These are phyloP conservation scores for Martiniozyma abietophila DNA, from an alignment of 805 yeast species.

Conservation along the genomic window DNA sequence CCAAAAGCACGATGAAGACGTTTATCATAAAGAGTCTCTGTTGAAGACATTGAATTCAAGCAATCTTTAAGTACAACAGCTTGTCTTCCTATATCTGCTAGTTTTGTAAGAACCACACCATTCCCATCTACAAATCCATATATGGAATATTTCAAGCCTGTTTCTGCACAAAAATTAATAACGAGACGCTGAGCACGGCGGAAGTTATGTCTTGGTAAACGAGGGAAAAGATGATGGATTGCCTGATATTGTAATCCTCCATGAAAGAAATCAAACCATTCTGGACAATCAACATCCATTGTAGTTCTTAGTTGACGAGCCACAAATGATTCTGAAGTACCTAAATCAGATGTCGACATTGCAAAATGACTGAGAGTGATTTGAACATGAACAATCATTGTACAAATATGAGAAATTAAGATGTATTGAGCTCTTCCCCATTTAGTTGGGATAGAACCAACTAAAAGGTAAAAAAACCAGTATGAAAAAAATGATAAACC, in stretches of 20 bases:
- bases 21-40: too few species aligned
- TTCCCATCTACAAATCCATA: conserved; percentile 82
- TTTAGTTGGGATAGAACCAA: conserved; percentile 43
- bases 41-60: conserved; percentile 51
- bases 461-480: conserved; percentile 71
- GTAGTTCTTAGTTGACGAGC: conserved; percentile 81
- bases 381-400: conserved; percentile 92
- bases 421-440: conserved; percentile 50
- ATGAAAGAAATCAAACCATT: conserved; percentile 83
- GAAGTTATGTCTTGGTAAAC: conserved; percentile 82
- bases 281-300: conserved; percentile 93
- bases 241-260: conserved; percentile 93
- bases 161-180: conserved; percentile 62
- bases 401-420: conserved; percentile 65
- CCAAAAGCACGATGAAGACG: too few species aligned
- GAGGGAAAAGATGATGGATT: conserved; percentile 81
- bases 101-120: conserved; percentile 53
- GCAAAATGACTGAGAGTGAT: conserved; percentile 87
- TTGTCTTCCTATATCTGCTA: conserved; percentile 72
- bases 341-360: conserved; percentile 85
- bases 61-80: conserved; percentile 71
- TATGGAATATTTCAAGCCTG: conserved; percentile 71
- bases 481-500: conserved; percentile 64
- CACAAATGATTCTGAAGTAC: conserved; percentile 68
- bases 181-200: conserved; percentile 66